Evolutionary conservation across 2,329 filamentous ascomycete species (phyloP).

Genomic region (Penicillium rolfsii): DNA sequence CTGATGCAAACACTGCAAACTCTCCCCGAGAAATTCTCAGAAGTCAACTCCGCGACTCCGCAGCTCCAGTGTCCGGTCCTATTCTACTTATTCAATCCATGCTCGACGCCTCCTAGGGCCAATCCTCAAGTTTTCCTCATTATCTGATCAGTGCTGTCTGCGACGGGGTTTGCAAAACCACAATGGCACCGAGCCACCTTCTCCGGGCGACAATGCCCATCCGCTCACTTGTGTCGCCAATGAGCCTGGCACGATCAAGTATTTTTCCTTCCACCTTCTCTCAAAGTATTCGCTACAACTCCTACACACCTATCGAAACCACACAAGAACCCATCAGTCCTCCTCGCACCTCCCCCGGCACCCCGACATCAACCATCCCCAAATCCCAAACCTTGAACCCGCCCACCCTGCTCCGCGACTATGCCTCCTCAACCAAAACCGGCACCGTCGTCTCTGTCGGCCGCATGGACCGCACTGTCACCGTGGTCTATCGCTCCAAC

Average conservation of each 20-base stretch:
- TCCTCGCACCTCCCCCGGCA: constrained; percentile 13
- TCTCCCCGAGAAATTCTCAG: constrained; percentile 37
- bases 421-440: constrained; percentile 40
- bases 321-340: constrained; percentile 19
- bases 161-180: constrained; percentile 7
- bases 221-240: constrained; percentile 33
- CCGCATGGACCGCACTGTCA: constrained; percentile 47
- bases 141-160: not conserved
- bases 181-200: constrained; percentile 37
- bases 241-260: constrained; percentile 31
- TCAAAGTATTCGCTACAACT: constrained; percentile 24
- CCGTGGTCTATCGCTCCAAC: constrained; percentile 40
- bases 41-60: constrained; percentile 17
- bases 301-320: constrained; percentile 18
- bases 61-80: constrained; percentile 10
- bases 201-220: constrained; percentile 40
- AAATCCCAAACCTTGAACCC: constrained; percentile 17
- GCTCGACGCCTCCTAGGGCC: not conserved
- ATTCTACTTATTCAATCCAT: not conserved
- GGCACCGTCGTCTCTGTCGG: constrained; percentile 49
- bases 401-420: constrained; percentile 39
- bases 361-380: constrained; percentile 5
- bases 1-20: constrained; percentile 40
- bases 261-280: constrained; percentile 23
- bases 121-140: not conserved